Base-by-base conservation (phyloP, 2,329 filamentous ascomycete genomes). In the Penicillium sp. region DNA sequence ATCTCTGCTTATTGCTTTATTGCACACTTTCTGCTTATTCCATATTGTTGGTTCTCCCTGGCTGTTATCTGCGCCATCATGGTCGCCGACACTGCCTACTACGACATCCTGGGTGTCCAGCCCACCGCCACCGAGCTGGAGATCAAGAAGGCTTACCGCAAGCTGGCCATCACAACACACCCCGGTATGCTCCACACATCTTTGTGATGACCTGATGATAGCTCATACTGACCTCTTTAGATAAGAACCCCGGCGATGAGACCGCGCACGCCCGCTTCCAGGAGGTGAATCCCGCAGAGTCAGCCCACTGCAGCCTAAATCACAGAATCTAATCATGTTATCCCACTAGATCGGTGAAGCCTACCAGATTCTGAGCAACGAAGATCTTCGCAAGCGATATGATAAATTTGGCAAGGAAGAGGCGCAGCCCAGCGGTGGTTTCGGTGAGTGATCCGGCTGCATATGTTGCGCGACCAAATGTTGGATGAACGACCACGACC, bases 211-310 rank as follows among this genome's bases (percentile, higher is more conserved):
- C 5, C 14, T 4, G 9, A 33, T 4, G n/a, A 16, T 14, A 16
- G 7, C 13, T n/a, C 13, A 14, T 28, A 14, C 3, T 16, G 11
- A 18, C 43, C 28, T 9, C 6, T 39, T 11, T 31, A 91, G 94
- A 99, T 80, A 99, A 99, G 81, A 99, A 99, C 76, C 94, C 93
- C 54, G 91, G 92, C 69, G 94, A 99, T 73, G 92, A 94, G 62
- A 91, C 89, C 21, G 94, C 94, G 33, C 91, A 96, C 77, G 90
- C 87, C 70, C 93, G 92, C 75, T 99, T 99, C 77, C 94, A 99
- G 79, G 87, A 85, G 55, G 92, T 95, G n/a, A n/a, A n/a, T n/a
- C n/a, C n/a, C n/a, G n/a, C n/a, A n/a, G n/a, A n/a, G n/a, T n/a
- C n/a, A n/a, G n/a, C n/a, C n/a, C n/a, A n/a, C 10, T 29, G 46